Evolutionary conservation across 148 eudicot genomes (phyloP).

Genomic region (Pharnaceum exiguum): DNA sequence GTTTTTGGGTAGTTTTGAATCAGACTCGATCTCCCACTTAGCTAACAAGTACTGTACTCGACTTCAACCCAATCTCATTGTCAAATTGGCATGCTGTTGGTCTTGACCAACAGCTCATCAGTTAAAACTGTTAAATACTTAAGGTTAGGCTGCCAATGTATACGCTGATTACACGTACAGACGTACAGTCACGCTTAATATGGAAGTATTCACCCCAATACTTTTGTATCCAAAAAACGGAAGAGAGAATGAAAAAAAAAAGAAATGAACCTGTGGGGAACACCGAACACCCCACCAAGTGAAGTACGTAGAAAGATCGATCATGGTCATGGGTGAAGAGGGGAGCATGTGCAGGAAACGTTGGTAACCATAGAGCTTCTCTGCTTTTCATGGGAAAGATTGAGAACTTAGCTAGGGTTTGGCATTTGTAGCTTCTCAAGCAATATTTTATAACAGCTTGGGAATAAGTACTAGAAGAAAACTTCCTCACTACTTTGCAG

Average conservation of each 20-base stretch:
- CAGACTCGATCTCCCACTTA: too few species aligned
- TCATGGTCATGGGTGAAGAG: slow-evolving; percentile 27
- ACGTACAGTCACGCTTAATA: too few species aligned
- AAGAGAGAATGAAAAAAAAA: background rate
- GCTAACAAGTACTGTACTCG: too few species aligned
- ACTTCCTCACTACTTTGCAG: slow-evolving; percentile 7
- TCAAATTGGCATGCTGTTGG: too few species aligned
- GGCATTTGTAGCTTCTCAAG: slow-evolving; percentile 24
- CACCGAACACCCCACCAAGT: slow-evolving; percentile 18
- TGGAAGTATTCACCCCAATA: too few species aligned
- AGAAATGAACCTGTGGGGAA: slow-evolving; percentile 1
- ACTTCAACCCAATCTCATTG: too few species aligned
- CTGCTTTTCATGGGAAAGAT: slow-evolving; percentile 32
- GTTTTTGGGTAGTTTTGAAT: too few species aligned
- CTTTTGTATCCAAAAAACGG: background rate
- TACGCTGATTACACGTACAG: too few species aligned
- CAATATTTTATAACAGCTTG: slow-evolving; percentile 2
- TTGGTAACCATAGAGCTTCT: slow-evolving; percentile 29
- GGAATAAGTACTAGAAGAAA: slow-evolving; percentile 12
- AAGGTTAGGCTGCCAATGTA: too few species aligned
- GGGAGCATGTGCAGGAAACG: slow-evolving; percentile 30
- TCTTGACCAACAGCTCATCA: too few species aligned
- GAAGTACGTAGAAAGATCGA: slow-evolving; percentile 4
- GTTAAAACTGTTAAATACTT: too few species aligned
- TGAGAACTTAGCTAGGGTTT: slow-evolving; percentile 22